phyloP scores from a whole-genome alignment of 2,329 filamentous ascomycete genomes.

The Fusarium anguioides region DNA sequence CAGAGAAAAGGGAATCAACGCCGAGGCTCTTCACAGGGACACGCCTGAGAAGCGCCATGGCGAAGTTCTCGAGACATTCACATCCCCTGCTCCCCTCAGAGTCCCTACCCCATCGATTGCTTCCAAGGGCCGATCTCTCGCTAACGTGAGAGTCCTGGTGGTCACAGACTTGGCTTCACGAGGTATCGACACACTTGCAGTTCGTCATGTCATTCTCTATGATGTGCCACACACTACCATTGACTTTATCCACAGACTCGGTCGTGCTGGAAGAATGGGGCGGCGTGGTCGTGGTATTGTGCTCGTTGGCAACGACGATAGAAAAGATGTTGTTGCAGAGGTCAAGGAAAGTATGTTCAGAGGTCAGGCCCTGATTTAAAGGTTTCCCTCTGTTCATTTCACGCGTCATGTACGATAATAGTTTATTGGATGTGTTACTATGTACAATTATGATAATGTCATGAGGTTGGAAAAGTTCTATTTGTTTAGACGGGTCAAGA shows the following conservation, averaged over 20 bases:
- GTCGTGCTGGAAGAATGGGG: conserved; percentile 92
- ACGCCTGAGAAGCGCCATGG: conserved; percentile 80
- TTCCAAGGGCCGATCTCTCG: conserved; percentile 63
- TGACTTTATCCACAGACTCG: conserved; percentile 96
- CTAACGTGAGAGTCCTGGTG: conserved; percentile 89
- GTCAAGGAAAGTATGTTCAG: conserved; percentile 91
- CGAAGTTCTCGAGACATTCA: conserved; percentile 83
- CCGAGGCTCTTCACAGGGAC: conserved; percentile 85
- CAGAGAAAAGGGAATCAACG: conserved; percentile 85
- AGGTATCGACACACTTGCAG: conserved; percentile 93
- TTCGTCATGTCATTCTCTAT: conserved; percentile 91
- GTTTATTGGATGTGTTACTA: conserved; percentile 21
- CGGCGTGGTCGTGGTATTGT: conserved; percentile 89
- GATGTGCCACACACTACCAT: conserved; percentile 98
- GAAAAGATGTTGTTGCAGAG: conserved; percentile 90
- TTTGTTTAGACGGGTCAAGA: conserved; percentile 6
- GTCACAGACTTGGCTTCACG: conserved; percentile 92
- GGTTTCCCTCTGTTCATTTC: neutral
- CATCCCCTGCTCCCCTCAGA: conserved; percentile 57
- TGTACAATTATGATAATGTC: conserved; percentile 25
- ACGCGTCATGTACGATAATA: conserved; percentile 39
- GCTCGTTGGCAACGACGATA: conserved; percentile 87
- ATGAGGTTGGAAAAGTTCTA: conserved; percentile 12
- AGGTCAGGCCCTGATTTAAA: conserved; percentile 79
- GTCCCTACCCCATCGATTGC: conserved; percentile 46